Percentiles rank a stretch among this genome's conserved stretches.
phyloP scores from a whole-genome alignment of 1,284 basidiomycete species.

The Nidula niveotomentosa region DNA sequence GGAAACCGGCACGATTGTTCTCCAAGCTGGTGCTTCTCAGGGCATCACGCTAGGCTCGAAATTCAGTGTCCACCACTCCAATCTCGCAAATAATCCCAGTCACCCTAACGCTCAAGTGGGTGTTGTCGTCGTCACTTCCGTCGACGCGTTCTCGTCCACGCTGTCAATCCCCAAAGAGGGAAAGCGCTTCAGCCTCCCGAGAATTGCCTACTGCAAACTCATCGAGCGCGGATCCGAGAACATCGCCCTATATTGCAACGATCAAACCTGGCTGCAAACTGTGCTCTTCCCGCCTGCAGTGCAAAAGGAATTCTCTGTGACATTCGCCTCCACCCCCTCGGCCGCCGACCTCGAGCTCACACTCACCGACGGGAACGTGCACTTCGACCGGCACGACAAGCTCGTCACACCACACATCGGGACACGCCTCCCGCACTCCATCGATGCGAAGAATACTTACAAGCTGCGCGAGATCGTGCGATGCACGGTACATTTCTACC shows the following conservation, averaged over 20 bases:
- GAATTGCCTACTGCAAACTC: slow-evolving; percentile 20
- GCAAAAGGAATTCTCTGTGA: slow-evolving; percentile 6
- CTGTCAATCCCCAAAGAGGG: slow-evolving; percentile 5
- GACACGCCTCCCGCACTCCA: slow-evolving; percentile 13
- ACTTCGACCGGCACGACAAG: slow-evolving; percentile 19
- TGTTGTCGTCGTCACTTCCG: slow-evolving; percentile 14
- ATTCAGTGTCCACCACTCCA: slow-evolving; percentile 17
- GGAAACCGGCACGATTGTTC: slow-evolving; percentile 7
- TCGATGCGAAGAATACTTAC: slow-evolving; percentile 6
- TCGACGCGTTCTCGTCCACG: slow-evolving; percentile 14
- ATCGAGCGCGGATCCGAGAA: slow-evolving; percentile 8
- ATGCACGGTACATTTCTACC: slow-evolving; percentile 21
- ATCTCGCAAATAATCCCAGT: slow-evolving; percentile 14
- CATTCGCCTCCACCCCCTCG: slow-evolving; percentile 9
- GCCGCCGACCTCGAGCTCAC: slow-evolving; percentile 17
- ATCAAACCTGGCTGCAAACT: slow-evolving; percentile 19
- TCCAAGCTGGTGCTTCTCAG: slow-evolving; percentile 25
- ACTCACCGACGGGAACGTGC: slow-evolving; percentile 12
- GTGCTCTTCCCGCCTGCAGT: slow-evolving; percentile 12
- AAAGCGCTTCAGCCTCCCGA: slow-evolving; percentile 7
- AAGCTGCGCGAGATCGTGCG: slow-evolving; percentile 15
- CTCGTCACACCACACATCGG: slow-evolving; percentile 17
- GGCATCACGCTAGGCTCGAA: slow-evolving; percentile 21
- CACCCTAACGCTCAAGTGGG: slow-evolving; percentile 17
- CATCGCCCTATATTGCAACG: slow-evolving; percentile 17